phyloP scores from a whole-genome alignment of 805 yeast genomes.

The Tetrapisispora taiwanensis region DNA sequence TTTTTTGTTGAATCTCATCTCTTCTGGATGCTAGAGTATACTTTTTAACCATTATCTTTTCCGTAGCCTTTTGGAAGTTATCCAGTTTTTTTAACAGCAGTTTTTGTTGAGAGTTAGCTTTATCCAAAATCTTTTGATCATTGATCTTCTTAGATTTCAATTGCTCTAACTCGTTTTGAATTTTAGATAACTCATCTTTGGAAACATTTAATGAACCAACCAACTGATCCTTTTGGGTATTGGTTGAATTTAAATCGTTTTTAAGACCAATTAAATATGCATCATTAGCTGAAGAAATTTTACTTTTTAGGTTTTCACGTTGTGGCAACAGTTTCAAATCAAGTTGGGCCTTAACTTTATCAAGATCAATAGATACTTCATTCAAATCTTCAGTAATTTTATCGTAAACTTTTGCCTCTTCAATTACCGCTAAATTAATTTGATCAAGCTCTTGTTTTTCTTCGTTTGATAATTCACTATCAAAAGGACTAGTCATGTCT shows the following conservation, averaged over 20 bases:
- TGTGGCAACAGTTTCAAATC: conserved; percentile 50
- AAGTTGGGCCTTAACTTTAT: conserved; percentile 43
- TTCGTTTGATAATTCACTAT: conserved; percentile 37
- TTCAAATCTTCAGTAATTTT: conserved; percentile 18
- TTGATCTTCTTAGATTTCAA: conserved; percentile 20
- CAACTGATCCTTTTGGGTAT: conserved; percentile 24
- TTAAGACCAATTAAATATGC: conserved; percentile 8
- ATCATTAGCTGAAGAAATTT: conserved; percentile 12
- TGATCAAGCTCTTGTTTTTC: conserved; percentile 40
- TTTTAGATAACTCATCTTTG: conserved; percentile 20
- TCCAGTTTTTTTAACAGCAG: conserved; percentile 47
- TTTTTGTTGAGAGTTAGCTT: conserved; percentile 49
- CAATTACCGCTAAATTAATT: conserved; percentile 33
- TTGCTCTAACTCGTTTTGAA: conserved; percentile 21
- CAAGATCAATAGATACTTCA: conserved; percentile 16
- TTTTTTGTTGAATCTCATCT: conserved; percentile 60
- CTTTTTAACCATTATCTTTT: conserved; percentile 53
- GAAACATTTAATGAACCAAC: conserved; percentile 25
- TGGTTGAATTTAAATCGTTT: conserved; percentile 19
- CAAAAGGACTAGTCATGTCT: conserved; percentile 48
- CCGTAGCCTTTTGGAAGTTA: conserved; percentile 50
- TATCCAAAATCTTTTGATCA: conserved; percentile 34
- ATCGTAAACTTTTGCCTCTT: conserved; percentile 39
- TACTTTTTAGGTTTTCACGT: conserved; percentile 30
- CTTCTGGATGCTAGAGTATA: conserved; percentile 49